A percentile compares a stretch with the other conserved stretches of the same genome.
phyloP scores from a whole-genome alignment of 495 filamentous ascomycete species.

The Articulospora tetracladia region DNA sequence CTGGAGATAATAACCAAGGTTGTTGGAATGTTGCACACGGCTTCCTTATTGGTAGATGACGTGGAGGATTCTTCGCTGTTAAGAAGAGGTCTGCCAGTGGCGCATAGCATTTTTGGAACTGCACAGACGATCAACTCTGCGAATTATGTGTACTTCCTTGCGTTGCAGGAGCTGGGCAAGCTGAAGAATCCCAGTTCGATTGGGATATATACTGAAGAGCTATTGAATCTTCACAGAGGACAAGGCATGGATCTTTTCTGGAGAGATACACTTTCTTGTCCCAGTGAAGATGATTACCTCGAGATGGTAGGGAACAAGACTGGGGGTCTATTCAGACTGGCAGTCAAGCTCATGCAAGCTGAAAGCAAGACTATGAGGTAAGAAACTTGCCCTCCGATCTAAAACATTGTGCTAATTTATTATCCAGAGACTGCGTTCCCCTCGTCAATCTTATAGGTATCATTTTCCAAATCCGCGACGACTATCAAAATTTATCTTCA shows the following conservation, averaged over 20 bases:
- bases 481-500: slow-evolving; percentile 84
- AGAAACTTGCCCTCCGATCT: slow-evolving; percentile 9
- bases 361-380: slow-evolving; percentile 62
- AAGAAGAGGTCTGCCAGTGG: slow-evolving; percentile 84
- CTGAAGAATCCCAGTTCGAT: slow-evolving; percentile 69
- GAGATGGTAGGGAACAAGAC: slow-evolving; percentile 99
- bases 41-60: slow-evolving; percentile 90
- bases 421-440: slow-evolving; percentile 65
- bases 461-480: slow-evolving; percentile 95
- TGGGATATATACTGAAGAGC: slow-evolving; percentile 80
- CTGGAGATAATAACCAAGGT: slow-evolving; percentile 83
- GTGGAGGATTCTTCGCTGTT: slow-evolving; percentile 83
- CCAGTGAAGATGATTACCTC: slow-evolving; percentile 93
- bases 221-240: slow-evolving; percentile 90
- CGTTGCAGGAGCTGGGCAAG: slow-evolving; percentile 75
- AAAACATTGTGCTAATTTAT: slow-evolving; percentile 1
- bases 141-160: slow-evolving; percentile 95
- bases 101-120: slow-evolving; percentile 90
- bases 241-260: slow-evolving; percentile 98
- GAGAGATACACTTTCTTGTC: slow-evolving; percentile 90
- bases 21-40: slow-evolving; percentile 89
- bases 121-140: slow-evolving; percentile 96
- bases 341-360: slow-evolving; percentile 94
- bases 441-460: slow-evolving; percentile 89
- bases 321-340: slow-evolving; percentile 89